Evolutionary conservation across 352 stramenopile genomes (phyloP).

Genomic region (Phytophthora macrochlamydospora): DNA sequence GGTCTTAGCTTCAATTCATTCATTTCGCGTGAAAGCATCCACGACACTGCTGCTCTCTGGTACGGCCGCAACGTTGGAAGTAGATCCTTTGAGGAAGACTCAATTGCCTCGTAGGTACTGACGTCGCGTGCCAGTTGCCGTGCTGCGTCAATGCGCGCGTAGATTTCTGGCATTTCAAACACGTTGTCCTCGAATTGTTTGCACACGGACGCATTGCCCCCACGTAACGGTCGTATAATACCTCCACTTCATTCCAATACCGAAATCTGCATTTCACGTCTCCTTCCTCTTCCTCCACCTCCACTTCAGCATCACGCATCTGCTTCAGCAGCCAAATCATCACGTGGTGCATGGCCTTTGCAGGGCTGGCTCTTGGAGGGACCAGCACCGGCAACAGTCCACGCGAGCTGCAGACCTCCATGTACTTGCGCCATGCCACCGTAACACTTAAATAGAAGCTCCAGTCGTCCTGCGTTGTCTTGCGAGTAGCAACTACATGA

Average conservation of each 20-base stretch:
- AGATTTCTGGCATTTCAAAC: slow-evolving; percentile 69
- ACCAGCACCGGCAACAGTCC: slow-evolving; percentile 9
- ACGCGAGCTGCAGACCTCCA: slow-evolving; percentile 10
- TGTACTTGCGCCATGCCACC: slow-evolving; percentile 47
- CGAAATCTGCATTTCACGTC: slow-evolving; percentile 36
- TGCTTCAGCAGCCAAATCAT: slow-evolving; percentile 68
- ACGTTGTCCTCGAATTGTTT: slow-evolving; percentile 15
- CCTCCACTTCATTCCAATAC: slow-evolving; percentile 63
- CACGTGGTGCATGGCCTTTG: slow-evolving; percentile 41
- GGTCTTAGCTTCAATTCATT: slow-evolving; percentile 19
- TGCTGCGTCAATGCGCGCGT: slow-evolving; percentile 49
- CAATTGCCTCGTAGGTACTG: slow-evolving; percentile 11
- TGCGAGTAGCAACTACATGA: slow-evolving; percentile 29
- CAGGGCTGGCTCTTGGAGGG: slow-evolving; percentile 12
- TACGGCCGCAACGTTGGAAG: slow-evolving; percentile 94
- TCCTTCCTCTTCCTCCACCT: background rate
- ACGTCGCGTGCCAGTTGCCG: slow-evolving; percentile 38
- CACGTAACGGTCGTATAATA: slow-evolving; percentile 44
- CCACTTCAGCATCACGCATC: slow-evolving; percentile 10
- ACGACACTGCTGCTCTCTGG: slow-evolving; percentile 96
- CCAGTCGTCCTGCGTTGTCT: slow-evolving; percentile 11
- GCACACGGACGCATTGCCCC: slow-evolving; percentile 5
- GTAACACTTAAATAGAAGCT: slow-evolving; percentile 32
- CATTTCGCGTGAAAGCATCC: slow-evolving; percentile 92
- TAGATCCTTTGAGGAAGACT: slow-evolving; percentile 30